Percentiles rank a stretch among this genome's conserved stretches.
phyloP scores from a whole-genome alignment of 2,329 filamentous ascomycete genomes.

The Xylariomycetidae sp. region DNA sequence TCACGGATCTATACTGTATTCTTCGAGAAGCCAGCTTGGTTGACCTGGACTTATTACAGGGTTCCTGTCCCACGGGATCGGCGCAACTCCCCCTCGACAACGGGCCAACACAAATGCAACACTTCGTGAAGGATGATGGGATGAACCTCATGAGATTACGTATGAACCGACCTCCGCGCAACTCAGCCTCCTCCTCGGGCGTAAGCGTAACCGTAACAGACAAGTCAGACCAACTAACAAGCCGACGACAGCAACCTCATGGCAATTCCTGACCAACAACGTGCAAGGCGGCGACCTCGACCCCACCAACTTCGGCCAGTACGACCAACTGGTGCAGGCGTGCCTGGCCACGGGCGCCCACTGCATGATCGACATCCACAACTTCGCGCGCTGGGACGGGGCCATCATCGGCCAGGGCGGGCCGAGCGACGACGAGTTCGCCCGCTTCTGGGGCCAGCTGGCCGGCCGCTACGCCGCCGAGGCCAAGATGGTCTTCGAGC shows the following conservation, averaged over 20 bases:
- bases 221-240: no score
- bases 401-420: slow-evolving; percentile 60
- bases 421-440: slow-evolving; percentile 52
- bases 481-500: slow-evolving; percentile 52
- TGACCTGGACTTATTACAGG: no score
- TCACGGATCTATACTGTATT: neutral
- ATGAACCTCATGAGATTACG: slow-evolving; percentile 53
- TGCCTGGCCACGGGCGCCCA: slow-evolving; percentile 50
- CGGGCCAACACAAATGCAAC: slow-evolving; percentile 46
- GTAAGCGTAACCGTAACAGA: no score
- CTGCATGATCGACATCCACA: slow-evolving; percentile 56
- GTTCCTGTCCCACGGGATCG: slow-evolving; percentile 30
- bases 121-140: slow-evolving; percentile 46
- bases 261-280: slow-evolving; percentile 54
- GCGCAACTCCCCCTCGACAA: slow-evolving; percentile 30
- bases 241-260: slow-evolving; percentile 37
- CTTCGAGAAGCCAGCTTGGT: slow-evolving; percentile 3
- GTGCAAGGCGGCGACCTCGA: slow-evolving; percentile 45
- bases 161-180: no score
- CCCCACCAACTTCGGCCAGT: slow-evolving; percentile 40
- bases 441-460: slow-evolving; percentile 50
- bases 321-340: slow-evolving; percentile 49
- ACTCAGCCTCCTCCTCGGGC: no score
- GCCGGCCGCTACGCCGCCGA: slow-evolving; percentile 52
- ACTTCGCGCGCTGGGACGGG: slow-evolving; percentile 56